These are phyloP conservation scores for Euphrasia arctica DNA, from an alignment of 305 asterid genomes.

Conservation along the genomic window DNA sequence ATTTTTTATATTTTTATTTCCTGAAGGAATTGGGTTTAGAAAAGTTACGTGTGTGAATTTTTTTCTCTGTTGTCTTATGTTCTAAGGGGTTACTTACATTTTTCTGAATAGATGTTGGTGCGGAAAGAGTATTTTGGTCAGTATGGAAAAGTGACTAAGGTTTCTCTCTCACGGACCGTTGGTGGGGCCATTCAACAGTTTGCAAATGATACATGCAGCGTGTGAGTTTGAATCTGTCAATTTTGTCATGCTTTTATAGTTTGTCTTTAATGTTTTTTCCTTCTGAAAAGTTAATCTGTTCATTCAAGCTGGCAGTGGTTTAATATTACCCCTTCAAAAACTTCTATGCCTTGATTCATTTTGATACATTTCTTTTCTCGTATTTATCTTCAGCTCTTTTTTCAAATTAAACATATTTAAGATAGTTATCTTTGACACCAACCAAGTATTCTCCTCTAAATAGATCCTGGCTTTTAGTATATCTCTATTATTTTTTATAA, in stretches of 20 bases:
- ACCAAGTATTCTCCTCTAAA: neutral
- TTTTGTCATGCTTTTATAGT: constrained; percentile 18
- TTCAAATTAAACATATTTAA: neutral
- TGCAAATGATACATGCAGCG: constrained; percentile 83
- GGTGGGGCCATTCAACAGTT: constrained; percentile 94
- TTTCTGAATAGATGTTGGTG: constrained; percentile 58
- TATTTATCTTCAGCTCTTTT: neutral
- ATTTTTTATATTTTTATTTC: constrained; percentile 7
- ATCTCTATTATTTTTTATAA: no score
- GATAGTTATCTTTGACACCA: constrained; percentile 5
- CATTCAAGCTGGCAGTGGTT: neutral
- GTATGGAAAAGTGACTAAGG: constrained; percentile 86
- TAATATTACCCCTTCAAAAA: constrained; percentile 6
- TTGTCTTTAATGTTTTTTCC: neutral
- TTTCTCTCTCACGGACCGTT: constrained; percentile 91
- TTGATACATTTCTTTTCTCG: constrained; percentile 14
- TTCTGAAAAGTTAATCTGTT: no score
- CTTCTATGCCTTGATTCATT: constrained; percentile 10
- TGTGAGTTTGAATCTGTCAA: constrained; percentile 52
- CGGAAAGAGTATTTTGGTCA: constrained; percentile 92
- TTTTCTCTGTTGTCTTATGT: constrained; percentile 19
- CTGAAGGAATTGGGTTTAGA: constrained; percentile 15
- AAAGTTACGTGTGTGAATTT: constrained; percentile 7
- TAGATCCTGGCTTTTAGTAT: constrained; percentile 2
- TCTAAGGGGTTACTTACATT: constrained; percentile 20